Percentiles rank a stretch among this genome's conserved stretches.
These are phyloP conservation scores for Aspergillus leporis DNA, from an alignment of 495 filamentous ascomycete genomes.

Conservation along the genomic window DNA sequence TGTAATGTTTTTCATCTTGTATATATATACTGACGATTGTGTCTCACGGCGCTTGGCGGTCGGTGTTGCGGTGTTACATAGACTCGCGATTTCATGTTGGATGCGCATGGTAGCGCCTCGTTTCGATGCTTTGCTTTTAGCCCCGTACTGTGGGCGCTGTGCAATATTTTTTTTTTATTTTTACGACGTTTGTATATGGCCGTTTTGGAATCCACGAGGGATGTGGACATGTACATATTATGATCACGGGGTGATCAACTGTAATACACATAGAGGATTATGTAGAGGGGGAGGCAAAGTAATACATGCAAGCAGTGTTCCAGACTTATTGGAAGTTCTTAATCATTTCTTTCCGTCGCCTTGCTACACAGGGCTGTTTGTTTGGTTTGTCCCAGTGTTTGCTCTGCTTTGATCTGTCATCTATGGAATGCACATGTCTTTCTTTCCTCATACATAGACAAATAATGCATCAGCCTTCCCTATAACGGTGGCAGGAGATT, in stretches of 20 bases:
- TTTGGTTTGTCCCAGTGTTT: not conserved
- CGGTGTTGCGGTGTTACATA: not conserved
- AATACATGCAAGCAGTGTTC: not conserved
- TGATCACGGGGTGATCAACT: not conserved
- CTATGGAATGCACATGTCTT: not conserved
- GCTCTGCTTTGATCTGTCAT: not conserved
- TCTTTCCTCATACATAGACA: not conserved
- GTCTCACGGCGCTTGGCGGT: not conserved
- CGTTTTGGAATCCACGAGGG: not conserved
- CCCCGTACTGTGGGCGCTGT: not conserved
- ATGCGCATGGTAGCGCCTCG: not conserved
- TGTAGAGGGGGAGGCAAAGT: not conserved
- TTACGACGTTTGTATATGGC: constrained; percentile 1
- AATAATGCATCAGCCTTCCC: not conserved
- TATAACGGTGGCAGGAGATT: not conserved
- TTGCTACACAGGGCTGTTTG: not conserved
- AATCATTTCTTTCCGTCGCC: not conserved
- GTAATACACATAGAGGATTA: not conserved
- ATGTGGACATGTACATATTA: not conserved
- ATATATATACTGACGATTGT: constrained; percentile 4
- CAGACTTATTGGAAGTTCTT: too few species aligned
- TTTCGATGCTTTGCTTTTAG: not conserved
- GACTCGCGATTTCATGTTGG: not conserved
- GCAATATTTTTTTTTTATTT: too few species aligned
- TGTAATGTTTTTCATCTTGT: not conserved